Percentiles rank a stretch among this genome's conserved stretches.
phyloP scores from a whole-genome alignment of 768 basidiomycete species.

The Dictyophora rubrovolvata region DNA sequence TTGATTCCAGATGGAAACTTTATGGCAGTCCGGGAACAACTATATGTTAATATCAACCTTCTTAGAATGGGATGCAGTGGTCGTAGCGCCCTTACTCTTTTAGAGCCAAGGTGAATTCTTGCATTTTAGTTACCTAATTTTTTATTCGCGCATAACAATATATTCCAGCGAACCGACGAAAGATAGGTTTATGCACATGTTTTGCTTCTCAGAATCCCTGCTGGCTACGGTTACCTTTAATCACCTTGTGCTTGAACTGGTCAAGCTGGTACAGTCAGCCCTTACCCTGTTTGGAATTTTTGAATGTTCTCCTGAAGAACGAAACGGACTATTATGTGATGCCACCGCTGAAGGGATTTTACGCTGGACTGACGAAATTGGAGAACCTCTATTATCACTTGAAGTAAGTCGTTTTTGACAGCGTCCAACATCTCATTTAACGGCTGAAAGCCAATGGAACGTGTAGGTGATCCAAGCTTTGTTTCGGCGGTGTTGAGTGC shows the following conservation, averaged over 20 bases:
- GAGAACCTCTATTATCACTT: constrained; percentile 46
- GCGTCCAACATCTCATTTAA: neutral
- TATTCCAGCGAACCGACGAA: constrained; percentile 60
- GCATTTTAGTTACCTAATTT: neutral
- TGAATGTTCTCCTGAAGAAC: constrained; percentile 23
- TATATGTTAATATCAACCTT: constrained; percentile 75
- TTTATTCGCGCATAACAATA: neutral
- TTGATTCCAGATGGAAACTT: constrained; percentile 66
- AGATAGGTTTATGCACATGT: constrained; percentile 66
- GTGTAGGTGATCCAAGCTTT: constrained; percentile 62
- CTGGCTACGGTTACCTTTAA: constrained; percentile 38
- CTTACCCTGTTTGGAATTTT: constrained; percentile 66
- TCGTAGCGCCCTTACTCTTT: constrained; percentile 66
- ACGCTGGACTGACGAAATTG: constrained; percentile 58
- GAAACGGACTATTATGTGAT: constrained; percentile 69
- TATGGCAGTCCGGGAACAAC: constrained; percentile 48
- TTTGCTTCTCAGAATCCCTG: constrained; percentile 41
- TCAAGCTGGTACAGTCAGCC: constrained; percentile 63
- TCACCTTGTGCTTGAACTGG: constrained; percentile 61
- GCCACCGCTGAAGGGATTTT: constrained; percentile 61
- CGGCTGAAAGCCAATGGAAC: constrained; percentile 48
- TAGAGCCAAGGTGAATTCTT: constrained; percentile 52
- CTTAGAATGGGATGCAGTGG: constrained; percentile 78
- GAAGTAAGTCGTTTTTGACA: constrained; percentile 34
- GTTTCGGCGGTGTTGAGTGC: constrained; percentile 63